Percentiles rank a stretch among this genome's conserved stretches.
These are phyloP conservation scores for Sporothrix pseudoabietina DNA, from an alignment of 2,329 filamentous ascomycete genomes.

Conservation along the genomic window DNA sequence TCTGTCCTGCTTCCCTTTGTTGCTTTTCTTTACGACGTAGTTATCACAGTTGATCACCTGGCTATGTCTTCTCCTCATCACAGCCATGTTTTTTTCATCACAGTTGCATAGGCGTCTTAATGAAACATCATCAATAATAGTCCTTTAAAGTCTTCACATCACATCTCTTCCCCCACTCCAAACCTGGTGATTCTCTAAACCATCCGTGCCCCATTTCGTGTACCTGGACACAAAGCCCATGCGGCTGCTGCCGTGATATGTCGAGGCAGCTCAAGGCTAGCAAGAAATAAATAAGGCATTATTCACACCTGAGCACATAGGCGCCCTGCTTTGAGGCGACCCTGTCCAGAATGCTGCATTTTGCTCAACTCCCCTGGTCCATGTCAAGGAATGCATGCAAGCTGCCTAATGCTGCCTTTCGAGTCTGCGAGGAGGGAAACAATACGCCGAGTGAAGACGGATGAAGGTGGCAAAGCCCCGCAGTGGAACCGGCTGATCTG, in stretches of 20 bases:
- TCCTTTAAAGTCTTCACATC: not conserved
- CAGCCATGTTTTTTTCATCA: not conserved
- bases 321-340: too few relatives aligned
- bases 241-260: conserved; percentile 12
- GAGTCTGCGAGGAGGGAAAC: not conserved
- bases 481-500: conserved; percentile 5
- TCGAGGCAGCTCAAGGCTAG: not conserved
- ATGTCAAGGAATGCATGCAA: conserved; percentile 13
- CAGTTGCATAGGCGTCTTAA: not conserved
- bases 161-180: not conserved
- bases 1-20: not conserved
- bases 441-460: conserved; percentile 4
- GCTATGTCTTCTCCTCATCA: not conserved
- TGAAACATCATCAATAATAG: not conserved
- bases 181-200: not conserved
- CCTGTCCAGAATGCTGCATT: not conserved
- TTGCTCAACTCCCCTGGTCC: not conserved
- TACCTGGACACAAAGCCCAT: not conserved
- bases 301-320: too few relatives aligned
- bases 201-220: not conserved
- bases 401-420: conserved; percentile 18
- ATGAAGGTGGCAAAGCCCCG: not conserved
- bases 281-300: not conserved
- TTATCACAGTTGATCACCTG: not conserved
- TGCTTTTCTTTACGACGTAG: too few relatives aligned